A percentile compares a stretch with the other conserved stretches of the same genome.
These are phyloP conservation scores for Phytophthora parvispora DNA, from an alignment of 352 stramenopile genomes.

Conservation along the genomic window DNA sequence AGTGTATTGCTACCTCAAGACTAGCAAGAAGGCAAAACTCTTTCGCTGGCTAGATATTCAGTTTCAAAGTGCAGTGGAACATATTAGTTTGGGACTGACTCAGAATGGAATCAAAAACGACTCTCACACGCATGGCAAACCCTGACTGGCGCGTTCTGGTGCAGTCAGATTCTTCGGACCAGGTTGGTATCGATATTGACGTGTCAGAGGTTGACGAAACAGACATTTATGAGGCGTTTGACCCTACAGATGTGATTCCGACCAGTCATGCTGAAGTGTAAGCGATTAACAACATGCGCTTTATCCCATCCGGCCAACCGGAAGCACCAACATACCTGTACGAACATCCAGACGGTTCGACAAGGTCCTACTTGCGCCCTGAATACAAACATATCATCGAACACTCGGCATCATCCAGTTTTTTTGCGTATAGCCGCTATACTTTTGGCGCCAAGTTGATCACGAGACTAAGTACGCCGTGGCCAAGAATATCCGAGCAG, in stretches of 20 bases:
- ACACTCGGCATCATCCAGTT: neutral
- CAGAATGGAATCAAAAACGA: constrained; percentile 10
- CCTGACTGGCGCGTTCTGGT: constrained; percentile 1
- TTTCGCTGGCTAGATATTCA: constrained; percentile 1
- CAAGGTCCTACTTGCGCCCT: neutral
- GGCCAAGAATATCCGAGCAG: neutral
- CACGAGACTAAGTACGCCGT: neutral
- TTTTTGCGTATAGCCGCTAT: neutral
- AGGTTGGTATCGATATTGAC: neutral
- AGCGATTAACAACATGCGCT: neutral
- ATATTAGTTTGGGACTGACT: neutral
- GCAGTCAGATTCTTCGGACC: neutral
- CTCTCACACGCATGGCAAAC: neutral
- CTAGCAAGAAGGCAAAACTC: neutral
- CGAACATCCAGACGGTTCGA: neutral
- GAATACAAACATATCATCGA: neutral
- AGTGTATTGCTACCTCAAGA: neutral
- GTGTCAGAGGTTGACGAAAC: constrained; percentile 1
- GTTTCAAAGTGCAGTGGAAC: constrained; percentile 3
- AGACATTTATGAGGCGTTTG: neutral
- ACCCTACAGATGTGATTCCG: neutral
- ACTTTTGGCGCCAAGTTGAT: neutral
- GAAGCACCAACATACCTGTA: neutral
- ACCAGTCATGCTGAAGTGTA: neutral
- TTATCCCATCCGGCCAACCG: neutral